Percentiles rank a stretch among this genome's conserved stretches.
phyloP scores from a whole-genome alignment of 2,329 filamentous ascomycete species.

The Hypoxylon sp. region DNA sequence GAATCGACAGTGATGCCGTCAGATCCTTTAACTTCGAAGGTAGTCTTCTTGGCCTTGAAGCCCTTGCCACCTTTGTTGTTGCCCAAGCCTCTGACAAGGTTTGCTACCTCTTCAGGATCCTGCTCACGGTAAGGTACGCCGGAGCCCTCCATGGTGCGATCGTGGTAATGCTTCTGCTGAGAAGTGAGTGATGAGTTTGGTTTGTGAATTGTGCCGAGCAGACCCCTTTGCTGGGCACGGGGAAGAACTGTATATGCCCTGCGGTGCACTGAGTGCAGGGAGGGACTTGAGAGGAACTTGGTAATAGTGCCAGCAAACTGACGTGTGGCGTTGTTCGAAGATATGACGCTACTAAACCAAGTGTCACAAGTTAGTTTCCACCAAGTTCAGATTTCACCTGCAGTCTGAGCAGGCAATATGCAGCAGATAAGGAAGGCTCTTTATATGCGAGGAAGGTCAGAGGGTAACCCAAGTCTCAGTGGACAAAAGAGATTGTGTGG shows the following conservation, averaged over 20 bases:
- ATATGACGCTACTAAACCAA: conserved; percentile 2
- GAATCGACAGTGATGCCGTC: conserved; percentile 81
- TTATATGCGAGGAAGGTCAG: conserved; percentile 2
- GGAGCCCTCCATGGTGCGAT: conserved; percentile 51
- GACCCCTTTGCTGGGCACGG: background rate
- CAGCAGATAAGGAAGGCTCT: background rate
- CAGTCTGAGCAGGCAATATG: background rate
- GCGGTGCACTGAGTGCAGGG: background rate
- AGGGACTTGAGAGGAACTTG: conserved; percentile 1
- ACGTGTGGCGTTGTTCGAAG: background rate
- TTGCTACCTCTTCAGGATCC: conserved; percentile 74
- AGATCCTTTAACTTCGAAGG: conserved; percentile 75
- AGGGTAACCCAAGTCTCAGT: background rate
- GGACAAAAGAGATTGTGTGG: background rate
- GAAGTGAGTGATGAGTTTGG: background rate
- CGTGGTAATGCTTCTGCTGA: conserved; percentile 8
- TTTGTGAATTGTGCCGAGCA: conserved; percentile 1
- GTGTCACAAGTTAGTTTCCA: background rate
- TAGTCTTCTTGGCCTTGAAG: conserved; percentile 84
- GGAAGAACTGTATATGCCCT: background rate
- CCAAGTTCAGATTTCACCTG: background rate
- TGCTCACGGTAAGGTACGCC: conserved; percentile 75
- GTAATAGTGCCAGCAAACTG: background rate
- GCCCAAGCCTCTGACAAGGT: conserved; percentile 75
- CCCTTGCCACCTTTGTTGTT: conserved; percentile 62